Conservation (phyloP, 2,329 filamentous ascomycete genomes). For the Colletotrichum cordylinicola region DNA sequence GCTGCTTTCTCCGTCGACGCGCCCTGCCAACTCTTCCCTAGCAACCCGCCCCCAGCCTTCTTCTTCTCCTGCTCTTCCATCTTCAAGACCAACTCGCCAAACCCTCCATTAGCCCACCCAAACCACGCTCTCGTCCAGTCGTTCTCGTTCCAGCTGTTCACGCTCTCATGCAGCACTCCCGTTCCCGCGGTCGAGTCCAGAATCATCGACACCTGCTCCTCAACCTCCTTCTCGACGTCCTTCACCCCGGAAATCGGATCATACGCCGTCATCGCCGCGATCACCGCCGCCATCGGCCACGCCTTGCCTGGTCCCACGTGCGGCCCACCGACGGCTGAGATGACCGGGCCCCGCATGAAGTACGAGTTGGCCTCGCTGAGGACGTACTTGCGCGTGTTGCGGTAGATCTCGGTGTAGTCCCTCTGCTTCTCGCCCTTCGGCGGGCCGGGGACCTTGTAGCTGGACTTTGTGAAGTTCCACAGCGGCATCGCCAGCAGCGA, state of each 20-base stretch:
- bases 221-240: slow-evolving; percentile 39
- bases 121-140: slow-evolving; percentile 53
- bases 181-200: slow-evolving; percentile 44
- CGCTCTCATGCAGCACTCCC: slow-evolving; percentile 55
- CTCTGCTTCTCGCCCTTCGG: slow-evolving; percentile 36
- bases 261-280: slow-evolving; percentile 54
- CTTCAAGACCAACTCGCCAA: slow-evolving; percentile 44
- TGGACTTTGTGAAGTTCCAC: slow-evolving; percentile 54
- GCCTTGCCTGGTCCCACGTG: slow-evolving; percentile 66
- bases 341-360: slow-evolving; percentile 69
- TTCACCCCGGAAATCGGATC: slow-evolving; percentile 27
- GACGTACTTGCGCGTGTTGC: slow-evolving; percentile 81
- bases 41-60: not conserved
- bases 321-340: slow-evolving; percentile 75
- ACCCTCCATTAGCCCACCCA: slow-evolving; percentile 48
- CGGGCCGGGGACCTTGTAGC: slow-evolving; percentile 3
- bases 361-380: slow-evolving; percentile 81
- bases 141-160: slow-evolving; percentile 45
- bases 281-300: slow-evolving; percentile 63
- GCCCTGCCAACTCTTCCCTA: slow-evolving; percentile 11
- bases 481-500: slow-evolving; percentile 70
- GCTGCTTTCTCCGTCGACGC: not conserved
- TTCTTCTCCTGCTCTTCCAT: slow-evolving; percentile 24
- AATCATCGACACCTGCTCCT: slow-evolving; percentile 40
- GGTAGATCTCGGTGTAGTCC: slow-evolving; percentile 69